phyloP scores from a whole-genome alignment of 2,329 filamentous ascomycete species.

The Kalmusia sp. region DNA sequence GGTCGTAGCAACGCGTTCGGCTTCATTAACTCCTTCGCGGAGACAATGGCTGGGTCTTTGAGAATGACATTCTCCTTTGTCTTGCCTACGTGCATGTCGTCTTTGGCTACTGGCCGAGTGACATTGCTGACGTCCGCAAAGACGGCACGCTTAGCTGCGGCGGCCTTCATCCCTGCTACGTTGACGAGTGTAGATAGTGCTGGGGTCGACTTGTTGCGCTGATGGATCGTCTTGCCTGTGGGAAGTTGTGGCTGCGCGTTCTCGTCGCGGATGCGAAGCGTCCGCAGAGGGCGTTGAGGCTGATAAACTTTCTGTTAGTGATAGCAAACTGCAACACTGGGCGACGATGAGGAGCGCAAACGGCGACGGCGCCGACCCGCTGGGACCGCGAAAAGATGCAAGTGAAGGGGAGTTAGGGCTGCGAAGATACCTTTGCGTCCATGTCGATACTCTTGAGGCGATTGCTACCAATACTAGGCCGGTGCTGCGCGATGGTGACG shows the following conservation, averaged over 20 bases:
- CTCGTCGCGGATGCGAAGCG: slow-evolving; percentile 72
- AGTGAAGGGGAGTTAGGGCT: background rate
- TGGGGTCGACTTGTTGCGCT: slow-evolving; percentile 80
- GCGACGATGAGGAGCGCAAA: slow-evolving; percentile 14
- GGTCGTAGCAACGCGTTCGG: slow-evolving; percentile 60
- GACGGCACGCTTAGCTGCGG: slow-evolving; percentile 75
- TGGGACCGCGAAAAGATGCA: background rate
- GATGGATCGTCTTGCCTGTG: slow-evolving; percentile 66
- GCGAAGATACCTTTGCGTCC: slow-evolving; percentile 53
- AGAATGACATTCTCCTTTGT: slow-evolving; percentile 47
- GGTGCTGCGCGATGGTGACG: slow-evolving; percentile 27
- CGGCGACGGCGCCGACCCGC: slow-evolving; percentile 8
- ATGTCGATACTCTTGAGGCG: slow-evolving; percentile 38
- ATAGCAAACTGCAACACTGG: slow-evolving; percentile 6
- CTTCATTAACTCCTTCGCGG: slow-evolving; percentile 50
- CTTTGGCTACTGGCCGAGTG: slow-evolving; percentile 52
- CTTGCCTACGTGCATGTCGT: slow-evolving; percentile 62
- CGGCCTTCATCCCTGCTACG: slow-evolving; percentile 65
- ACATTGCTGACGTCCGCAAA: slow-evolving; percentile 86
- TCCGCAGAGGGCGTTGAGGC: slow-evolving; percentile 72
- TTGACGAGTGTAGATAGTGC: slow-evolving; percentile 64
- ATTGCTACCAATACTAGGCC: slow-evolving; percentile 24
- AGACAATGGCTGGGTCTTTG: slow-evolving; percentile 37
- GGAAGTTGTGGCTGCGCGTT: slow-evolving; percentile 60
- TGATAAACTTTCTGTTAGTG: slow-evolving; percentile 48